Base-by-base conservation (phyloP, 495 filamentous ascomycete species). In the Penicillium robsamsonii region DNA sequence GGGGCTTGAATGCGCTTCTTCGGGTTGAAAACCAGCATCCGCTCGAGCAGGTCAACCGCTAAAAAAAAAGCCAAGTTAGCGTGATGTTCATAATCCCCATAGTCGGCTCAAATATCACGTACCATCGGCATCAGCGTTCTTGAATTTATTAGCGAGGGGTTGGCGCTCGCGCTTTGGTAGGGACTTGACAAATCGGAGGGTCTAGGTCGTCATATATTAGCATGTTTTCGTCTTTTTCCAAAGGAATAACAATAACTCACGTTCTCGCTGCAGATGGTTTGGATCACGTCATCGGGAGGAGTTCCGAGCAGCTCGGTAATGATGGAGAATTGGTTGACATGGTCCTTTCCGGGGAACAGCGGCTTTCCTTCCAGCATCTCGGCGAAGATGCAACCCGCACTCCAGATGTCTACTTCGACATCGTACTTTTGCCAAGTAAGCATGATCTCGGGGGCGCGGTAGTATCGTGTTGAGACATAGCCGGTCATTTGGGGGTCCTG, bases 401-500 rank as follows among this genome's bases (percentile, higher is more conserved):
- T 97, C 94, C 94, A 98, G 66, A 98, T 96, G 72, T 98, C 94
- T 48, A 98, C 94, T 78, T 97, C 95, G 43, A 97, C 90, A 65
- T 98, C 94, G 75, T 98, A 98, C 76, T 97, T 98, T 73, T 98
- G 94, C 94, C 94, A 98, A 43, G 94, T 98, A 65, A 98, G 91
- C 94, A 98, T 98, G 69, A 98, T 98, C 75, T 98, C 94, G 15
- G 94, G 94, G 5, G 94, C 94, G 47, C 94, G 88, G 78, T 98
- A 98, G 80, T 98, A 98, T 77, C 94, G 82, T 49, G 94, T 98
- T 46, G 94, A 98, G 41, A 98, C 94, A 68, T 98, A 98, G 65
- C 94, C 94, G 38, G 94, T 98, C 94, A 98, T 98, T 75, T 98
- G 94, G n/a, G 94, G 94, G 66, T 98, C 94, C 73, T 98, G 94